Evolutionary conservation across 768 basidiomycete genomes (phyloP).

Genomic region (Leucocoprinus leucothites): DNA sequence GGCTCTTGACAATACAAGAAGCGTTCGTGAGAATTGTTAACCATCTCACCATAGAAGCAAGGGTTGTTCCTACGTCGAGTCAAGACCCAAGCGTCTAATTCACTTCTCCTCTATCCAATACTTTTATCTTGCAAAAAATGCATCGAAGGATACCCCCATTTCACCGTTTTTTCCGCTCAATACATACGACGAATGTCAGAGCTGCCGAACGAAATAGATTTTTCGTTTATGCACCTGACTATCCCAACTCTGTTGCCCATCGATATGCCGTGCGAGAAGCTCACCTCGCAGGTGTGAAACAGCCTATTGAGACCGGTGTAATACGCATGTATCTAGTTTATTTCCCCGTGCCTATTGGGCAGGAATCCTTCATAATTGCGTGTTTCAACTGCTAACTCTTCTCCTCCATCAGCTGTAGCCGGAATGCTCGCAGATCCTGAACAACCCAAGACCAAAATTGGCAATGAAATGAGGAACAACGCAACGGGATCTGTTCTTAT

Average conservation of each 20-base stretch:
- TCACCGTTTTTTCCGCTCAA: background rate
- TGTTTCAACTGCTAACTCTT: background rate
- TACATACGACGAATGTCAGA: background rate
- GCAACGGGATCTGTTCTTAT: constrained; percentile 52
- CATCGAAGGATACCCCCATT: background rate
- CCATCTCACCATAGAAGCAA: background rate
- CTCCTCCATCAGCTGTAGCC: constrained; percentile 35
- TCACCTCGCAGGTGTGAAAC: constrained; percentile 40
- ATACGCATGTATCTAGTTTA: constrained; percentile 31
- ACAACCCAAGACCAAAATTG: constrained; percentile 23
- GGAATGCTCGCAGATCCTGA: constrained; percentile 49
- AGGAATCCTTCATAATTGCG: background rate
- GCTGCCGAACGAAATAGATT: constrained; percentile 29
- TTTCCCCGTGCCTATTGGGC: background rate
- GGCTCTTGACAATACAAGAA: too few species aligned
- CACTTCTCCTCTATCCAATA: too few species aligned
- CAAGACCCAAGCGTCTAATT: too few species aligned
- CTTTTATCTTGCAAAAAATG: background rate
- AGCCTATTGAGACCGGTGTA: constrained; percentile 34
- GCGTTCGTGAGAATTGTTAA: background rate
- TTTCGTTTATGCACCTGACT: constrained; percentile 56
- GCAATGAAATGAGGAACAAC: constrained; percentile 31
- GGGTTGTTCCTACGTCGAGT: too few species aligned
- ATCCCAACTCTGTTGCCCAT: constrained; percentile 31
- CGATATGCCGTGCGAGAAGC: constrained; percentile 43